Evolutionary conservation across 345 rosid genomes (phyloP), one percentile per base, ranked within the genome.

Genomic region (Dipteronia dyeriana): DNA sequence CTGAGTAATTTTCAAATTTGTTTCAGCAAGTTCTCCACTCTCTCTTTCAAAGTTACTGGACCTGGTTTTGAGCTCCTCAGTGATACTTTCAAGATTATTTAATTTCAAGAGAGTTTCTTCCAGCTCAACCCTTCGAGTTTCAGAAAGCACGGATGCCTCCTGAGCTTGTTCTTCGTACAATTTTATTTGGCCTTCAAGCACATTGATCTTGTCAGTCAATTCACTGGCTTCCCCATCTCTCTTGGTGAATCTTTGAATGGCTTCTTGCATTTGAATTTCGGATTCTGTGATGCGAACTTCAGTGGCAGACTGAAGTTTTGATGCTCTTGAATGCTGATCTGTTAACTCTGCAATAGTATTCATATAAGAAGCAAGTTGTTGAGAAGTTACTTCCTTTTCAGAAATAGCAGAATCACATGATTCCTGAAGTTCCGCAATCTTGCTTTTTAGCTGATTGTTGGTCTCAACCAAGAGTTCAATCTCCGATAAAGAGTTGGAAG

Each of bases 381-480:
- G 86, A 81, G 88, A 65, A 9, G 85, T 78, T 68, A 77, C 75
- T 75, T 97, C 99, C 87, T 88, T 94, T 82, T 97, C 97, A 29
- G 86, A 90, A 75, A 79, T 74, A 65, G 88, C 79, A 68, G 91
- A 77, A 79, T 81, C 82, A 43, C 92, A 81, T 82, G 87, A 76
- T 72, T 88, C 94, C 74, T 94, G 88, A 75, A 94, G 95, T 78
- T 94, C 98, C 64, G 88, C 89, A 26, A 92, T 83, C 85, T 86
- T 89, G 72, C 71, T 80, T 80, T 91, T 91, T n/a, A 94, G 97
- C 78, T 94, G 96, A 77, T 80, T 84, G 84, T 91, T 97, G 60
- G 96, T 88, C 87, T 87, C 93, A 25, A 84, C 89, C 66, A 94
- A 81, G 34, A 91, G 86, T 76, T 89, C 90, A 75, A 84, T 91